Conservation (phyloP, 208 protist species). For the Wallacemonas collosoma region DNA sequence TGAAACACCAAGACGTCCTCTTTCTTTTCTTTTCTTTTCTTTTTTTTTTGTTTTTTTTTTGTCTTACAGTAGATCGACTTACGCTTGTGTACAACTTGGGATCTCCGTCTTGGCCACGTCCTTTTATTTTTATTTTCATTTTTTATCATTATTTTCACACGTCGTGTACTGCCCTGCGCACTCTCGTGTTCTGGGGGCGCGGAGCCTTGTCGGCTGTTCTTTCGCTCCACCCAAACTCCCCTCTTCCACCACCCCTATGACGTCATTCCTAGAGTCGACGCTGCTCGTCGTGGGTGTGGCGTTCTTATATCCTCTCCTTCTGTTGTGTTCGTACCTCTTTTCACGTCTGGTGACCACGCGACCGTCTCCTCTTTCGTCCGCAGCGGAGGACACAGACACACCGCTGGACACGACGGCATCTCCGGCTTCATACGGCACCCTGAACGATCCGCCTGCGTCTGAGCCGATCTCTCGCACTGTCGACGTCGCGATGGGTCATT, state of each 20-base stretch:
- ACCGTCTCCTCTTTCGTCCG: background rate
- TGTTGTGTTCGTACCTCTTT: background rate
- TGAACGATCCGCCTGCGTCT: background rate
- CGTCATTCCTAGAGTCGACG: background rate
- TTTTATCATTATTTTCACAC: no score
- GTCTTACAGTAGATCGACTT: background rate
- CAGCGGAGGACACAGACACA: background rate
- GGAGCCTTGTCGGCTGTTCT: no score
- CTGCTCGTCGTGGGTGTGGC: background rate
- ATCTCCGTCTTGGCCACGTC: no score
- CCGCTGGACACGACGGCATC: background rate
- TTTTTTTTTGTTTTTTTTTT: constrained; percentile 6
- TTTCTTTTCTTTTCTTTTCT: constrained; percentile 21
- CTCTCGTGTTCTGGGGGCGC: no score
- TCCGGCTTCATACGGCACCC: background rate
- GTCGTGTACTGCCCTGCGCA: no score
- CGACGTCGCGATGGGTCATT: background rate
- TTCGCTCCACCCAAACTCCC: background rate
- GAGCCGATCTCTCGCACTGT: background rate
- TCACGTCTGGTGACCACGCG: constrained; percentile 1
- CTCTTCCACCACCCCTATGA: background rate
- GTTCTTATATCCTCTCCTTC: constrained; percentile 4
- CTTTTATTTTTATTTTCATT: no score
- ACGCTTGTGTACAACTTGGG: no score
- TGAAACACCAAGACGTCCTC: constrained; percentile 4